A percentile compares a stretch with the other conserved stretches of the same genome.
Conservation (phyloP, 345 rosid genomes). For the Hirschfeldia incana region DNA sequence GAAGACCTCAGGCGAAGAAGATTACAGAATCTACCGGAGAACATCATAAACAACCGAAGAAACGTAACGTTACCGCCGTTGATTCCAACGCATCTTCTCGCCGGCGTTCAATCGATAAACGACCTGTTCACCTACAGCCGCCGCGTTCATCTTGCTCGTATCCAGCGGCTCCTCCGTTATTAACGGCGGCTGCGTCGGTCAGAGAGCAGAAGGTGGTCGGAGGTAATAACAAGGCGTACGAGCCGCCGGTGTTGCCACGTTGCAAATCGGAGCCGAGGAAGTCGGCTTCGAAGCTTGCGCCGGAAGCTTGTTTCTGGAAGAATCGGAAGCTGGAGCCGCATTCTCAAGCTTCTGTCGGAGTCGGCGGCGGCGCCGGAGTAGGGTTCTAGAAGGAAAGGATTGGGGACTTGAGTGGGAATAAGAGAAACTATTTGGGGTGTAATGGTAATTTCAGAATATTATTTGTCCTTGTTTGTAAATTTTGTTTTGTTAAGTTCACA, state of each 20-base stretch:
- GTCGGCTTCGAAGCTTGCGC: conserved; percentile 65
- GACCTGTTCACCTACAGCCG: conserved; percentile 54
- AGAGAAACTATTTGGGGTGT: conserved; percentile 31
- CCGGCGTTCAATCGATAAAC: conserved; percentile 27
- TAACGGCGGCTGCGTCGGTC: conserved; percentile 43
- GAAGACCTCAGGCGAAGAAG: conserved; percentile 44
- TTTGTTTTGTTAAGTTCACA: conserved; percentile 26
- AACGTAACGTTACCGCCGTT: conserved; percentile 42
- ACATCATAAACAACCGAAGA: conserved; percentile 42
- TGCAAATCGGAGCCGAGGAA: conserved; percentile 95
- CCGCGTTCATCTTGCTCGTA: conserved; percentile 79
- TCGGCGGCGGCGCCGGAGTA: conserved; percentile 80
- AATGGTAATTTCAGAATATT: conserved; percentile 28
- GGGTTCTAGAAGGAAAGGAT: conserved; percentile 48
- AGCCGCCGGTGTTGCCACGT: conserved; percentile 70
- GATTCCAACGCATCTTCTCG: conserved; percentile 44
- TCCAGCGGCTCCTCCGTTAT: conserved; percentile 60
- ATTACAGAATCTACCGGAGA: conserved; percentile 25
- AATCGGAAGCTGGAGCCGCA: conserved; percentile 88
- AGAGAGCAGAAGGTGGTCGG: conserved; percentile 59
- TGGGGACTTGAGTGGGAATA: conserved; percentile 3
- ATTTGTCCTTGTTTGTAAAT: conserved; percentile 44
- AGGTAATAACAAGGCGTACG: conserved; percentile 45
- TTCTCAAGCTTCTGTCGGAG: conserved; percentile 55
- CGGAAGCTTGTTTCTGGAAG: conserved; percentile 86